Evolutionary conservation across 495 filamentous ascomycete genomes (phyloP).

Genomic region (Neurospora sp.): DNA sequence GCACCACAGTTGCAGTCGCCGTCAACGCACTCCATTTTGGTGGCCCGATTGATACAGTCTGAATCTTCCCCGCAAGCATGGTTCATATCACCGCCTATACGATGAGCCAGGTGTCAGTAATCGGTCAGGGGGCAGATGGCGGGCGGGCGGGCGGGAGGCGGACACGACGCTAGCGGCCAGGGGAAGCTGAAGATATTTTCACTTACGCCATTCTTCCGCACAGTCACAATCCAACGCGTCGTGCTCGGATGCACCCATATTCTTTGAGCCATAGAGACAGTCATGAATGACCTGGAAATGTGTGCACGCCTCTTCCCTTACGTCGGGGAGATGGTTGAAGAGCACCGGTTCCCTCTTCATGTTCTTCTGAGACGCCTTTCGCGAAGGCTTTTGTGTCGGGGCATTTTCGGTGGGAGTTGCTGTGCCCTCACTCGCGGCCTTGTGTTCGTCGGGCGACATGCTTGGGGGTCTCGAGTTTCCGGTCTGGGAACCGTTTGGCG

Average conservation of each 20-base stretch:
- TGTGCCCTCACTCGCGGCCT: constrained; percentile 29
- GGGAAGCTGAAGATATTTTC: constrained; percentile 5
- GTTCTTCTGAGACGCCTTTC: constrained; percentile 64
- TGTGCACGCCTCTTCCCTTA: constrained; percentile 59
- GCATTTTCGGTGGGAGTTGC: constrained; percentile 27
- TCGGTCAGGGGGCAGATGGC: constrained; percentile 8
- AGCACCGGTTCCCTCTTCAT: constrained; percentile 48
- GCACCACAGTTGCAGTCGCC: constrained; percentile 76
- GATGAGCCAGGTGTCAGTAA: not conserved
- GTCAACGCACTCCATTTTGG: constrained; percentile 90
- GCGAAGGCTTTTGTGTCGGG: constrained; percentile 58
- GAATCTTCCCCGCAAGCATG: constrained; percentile 91
- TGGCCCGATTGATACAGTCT: constrained; percentile 97
- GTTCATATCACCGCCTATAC: constrained; percentile 61
- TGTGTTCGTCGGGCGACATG: constrained; percentile 34
- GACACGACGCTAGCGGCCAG: not conserved
- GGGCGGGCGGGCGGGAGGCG: constrained; percentile 1
- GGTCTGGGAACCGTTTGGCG: constrained; percentile 30
- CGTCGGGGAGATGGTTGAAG: constrained; percentile 60
- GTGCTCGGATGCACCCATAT: constrained; percentile 80
- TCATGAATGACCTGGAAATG: constrained; percentile 73
- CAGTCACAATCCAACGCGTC: constrained; percentile 94
- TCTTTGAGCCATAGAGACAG: constrained; percentile 81
- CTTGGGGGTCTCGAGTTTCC: constrained; percentile 24
- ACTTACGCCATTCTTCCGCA: constrained; percentile 90